phyloP scores from a whole-genome alignment of 2,329 filamentous ascomycete species.

The Aplosporella prunicola region DNA sequence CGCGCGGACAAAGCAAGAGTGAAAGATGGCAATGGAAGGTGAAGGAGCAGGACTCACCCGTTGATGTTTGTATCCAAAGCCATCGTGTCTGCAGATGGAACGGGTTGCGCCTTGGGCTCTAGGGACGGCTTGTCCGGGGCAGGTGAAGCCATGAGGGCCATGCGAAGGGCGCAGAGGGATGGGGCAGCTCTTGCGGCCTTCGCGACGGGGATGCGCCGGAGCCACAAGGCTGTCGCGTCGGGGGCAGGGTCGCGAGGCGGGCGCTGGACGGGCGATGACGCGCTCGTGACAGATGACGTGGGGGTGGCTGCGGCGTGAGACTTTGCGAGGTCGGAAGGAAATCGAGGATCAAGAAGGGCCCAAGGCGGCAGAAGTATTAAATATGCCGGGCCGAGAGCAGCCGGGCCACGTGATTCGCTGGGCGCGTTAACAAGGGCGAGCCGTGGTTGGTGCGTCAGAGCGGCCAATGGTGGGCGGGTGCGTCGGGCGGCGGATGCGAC shows the following conservation, averaged over 20 bases:
- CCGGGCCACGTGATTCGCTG: no score
- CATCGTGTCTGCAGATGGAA: conserved; percentile 41
- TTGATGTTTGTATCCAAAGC: conserved; percentile 46
- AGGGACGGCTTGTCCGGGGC: conserved; percentile 27
- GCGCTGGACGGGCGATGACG: conserved; percentile 8
- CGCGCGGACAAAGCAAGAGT: conserved; percentile 13
- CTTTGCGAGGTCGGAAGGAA: conserved; percentile 10
- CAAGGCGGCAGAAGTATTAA: conserved; percentile 9
- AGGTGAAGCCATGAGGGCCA: conserved; percentile 33
- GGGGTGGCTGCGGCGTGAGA: conserved; percentile 11
- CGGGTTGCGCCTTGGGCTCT: conserved; percentile 44
- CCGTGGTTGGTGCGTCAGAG: background rate
- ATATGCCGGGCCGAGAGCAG: conserved; percentile 11
- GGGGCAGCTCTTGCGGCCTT: conserved; percentile 8
- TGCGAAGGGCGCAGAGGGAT: conserved; percentile 16
- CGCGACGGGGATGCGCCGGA: conserved; percentile 10
- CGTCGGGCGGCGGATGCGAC: background rate
- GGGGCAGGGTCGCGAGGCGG: conserved; percentile 1
- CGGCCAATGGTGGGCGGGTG: background rate
- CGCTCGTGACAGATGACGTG: conserved; percentile 9
- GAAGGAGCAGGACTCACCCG: conserved; percentile 45
- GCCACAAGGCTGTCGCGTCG: conserved; percentile 8
- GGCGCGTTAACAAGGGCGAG: conserved; percentile 7
- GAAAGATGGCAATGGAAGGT: conserved; percentile 11
- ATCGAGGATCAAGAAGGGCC: conserved; percentile 11